phyloP scores from a whole-genome alignment of 73 alveolate species.

The Tetrahymena borealis region DNA sequence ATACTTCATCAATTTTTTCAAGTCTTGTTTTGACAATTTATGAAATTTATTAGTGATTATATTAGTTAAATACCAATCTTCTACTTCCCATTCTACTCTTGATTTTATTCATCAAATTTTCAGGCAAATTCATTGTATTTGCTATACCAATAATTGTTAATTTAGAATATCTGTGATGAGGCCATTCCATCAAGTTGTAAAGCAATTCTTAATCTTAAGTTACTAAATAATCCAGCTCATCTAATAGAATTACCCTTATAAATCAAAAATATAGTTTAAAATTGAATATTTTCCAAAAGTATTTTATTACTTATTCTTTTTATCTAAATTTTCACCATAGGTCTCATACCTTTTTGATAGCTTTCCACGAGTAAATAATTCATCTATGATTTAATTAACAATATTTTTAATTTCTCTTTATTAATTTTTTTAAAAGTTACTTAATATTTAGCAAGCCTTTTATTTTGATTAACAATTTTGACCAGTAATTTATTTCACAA shows the following conservation, averaged over 20 bases:
- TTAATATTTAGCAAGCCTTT: conserved; percentile 16
- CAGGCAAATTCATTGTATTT: conserved; percentile 95
- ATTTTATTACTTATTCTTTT: conserved; percentile 3
- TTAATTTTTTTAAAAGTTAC: neutral
- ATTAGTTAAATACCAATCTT: conserved; percentile 84
- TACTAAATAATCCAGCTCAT: conserved; percentile 88
- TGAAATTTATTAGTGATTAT: conserved; percentile 68
- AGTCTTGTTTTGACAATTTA: conserved; percentile 69
- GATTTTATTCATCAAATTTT: conserved; percentile 70
- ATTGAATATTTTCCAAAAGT: neutral
- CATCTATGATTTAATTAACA: neutral
- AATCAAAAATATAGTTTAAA: neutral
- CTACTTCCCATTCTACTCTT: conserved; percentile 87
- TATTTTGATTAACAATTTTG: neutral
- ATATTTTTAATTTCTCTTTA: neutral
- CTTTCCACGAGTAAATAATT: conserved; percentile 8
- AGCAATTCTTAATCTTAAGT: conserved; percentile 74
- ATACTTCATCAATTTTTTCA: conserved; percentile 47
- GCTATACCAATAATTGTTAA: conserved; percentile 83
- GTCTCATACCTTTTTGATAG: conserved; percentile 6
- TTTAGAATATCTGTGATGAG: conserved; percentile 67
- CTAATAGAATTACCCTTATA: conserved; percentile 58
- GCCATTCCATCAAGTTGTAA: conserved; percentile 92
- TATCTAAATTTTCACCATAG: conserved; percentile 9
- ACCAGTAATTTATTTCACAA: conserved; percentile 54